Evolutionary conservation across 2,329 filamentous ascomycete genomes (phyloP).

Genomic region (Ceratocystis destructans): DNA sequence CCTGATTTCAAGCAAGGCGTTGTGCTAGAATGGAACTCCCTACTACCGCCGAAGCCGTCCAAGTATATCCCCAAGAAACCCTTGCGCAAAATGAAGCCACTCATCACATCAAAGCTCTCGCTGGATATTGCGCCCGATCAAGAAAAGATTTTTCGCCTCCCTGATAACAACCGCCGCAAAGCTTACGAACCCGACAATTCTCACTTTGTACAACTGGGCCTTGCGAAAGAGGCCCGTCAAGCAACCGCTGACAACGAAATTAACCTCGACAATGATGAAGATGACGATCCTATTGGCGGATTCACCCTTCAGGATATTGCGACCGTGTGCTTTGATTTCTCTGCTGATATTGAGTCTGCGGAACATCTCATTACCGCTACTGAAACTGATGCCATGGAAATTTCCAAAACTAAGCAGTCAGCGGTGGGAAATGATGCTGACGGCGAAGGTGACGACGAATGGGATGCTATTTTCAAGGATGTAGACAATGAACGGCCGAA

Average conservation of each 20-base stretch:
- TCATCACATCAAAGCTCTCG: conserved; percentile 76
- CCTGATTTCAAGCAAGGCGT: conserved; percentile 66
- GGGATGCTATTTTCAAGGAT: conserved; percentile 47
- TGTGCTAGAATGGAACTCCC: conserved; percentile 63
- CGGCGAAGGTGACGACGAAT: conserved; percentile 34
- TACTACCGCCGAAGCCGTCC: conserved; percentile 70
- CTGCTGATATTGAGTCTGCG: conserved; percentile 20
- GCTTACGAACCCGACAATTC: conserved; percentile 35
- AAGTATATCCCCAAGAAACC: conserved; percentile 68
- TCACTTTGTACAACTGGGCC: conserved; percentile 21
- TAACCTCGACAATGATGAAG: conserved; percentile 38
- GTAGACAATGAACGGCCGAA: conserved; percentile 35
- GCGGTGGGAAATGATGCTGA: conserved; percentile 12
- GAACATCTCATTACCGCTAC: conserved; percentile 16
- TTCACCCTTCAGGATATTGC: conserved; percentile 69
- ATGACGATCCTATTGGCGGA: conserved; percentile 56
- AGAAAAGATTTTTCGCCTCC: conserved; percentile 69
- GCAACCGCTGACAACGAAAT: conserved; percentile 28
- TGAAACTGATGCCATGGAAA: neutral
- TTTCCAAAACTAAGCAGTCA: conserved; percentile 13
- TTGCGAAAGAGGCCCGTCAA: conserved; percentile 28
- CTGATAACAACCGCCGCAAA: conserved; percentile 33
- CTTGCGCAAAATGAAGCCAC: conserved; percentile 61
- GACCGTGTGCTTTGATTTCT: conserved; percentile 47
- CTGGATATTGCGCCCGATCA: conserved; percentile 78